Evolutionary conservation across 2,329 filamentous ascomycete species (phyloP), one percentile per base, ranked within the genome.

Genomic region (Cryphonectria naterciae): DNA sequence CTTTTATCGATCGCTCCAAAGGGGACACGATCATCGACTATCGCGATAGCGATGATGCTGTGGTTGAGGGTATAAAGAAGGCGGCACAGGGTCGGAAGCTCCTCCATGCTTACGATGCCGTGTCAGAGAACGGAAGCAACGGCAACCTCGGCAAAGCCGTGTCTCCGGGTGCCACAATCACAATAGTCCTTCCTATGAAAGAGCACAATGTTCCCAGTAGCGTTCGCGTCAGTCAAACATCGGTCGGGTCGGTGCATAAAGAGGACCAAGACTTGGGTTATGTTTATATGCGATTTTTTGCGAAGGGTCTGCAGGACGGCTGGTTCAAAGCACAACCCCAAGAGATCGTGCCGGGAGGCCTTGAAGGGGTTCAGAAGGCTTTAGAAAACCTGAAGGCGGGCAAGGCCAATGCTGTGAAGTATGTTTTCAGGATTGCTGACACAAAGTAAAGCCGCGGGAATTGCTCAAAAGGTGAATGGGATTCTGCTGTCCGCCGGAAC

Each of bases 351-450:
- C 79, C 83, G 0, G 86, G 87, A 2, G 89, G 88, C 0, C 74
- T 91, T 66, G 81, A 77, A 4, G 87, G 88, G 0, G 78, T 91
- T 2, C 80, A 89, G 75, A 79, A 76, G 46, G 89, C 81, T 0
- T 76, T 92, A 78, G 77, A 78, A 74, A 85, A 88, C 73, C 77
- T 92, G 76, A 87, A 85, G 77, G 83, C 82, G 39, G 90, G 90
- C 0, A 88, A 87, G 78, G 88, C 87, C 32, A 90, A 86, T 75
- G 90, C 84, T 1, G 82, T 88, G 0, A 92, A 92, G 80, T 92
- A 90, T 80, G 86, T 92, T 0, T 88, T 88, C 75, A 81, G 76
- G 28, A 77, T 81, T 71, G 74, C 71, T 6, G 79, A 81, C 11
- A 80, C 79, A 5, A 76, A 77, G 22, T 72, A 35, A 68, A n/a